Evolutionary conservation across 495 filamentous ascomycete genomes (phyloP).

Genomic region (Lentithecium fluviatile): DNA sequence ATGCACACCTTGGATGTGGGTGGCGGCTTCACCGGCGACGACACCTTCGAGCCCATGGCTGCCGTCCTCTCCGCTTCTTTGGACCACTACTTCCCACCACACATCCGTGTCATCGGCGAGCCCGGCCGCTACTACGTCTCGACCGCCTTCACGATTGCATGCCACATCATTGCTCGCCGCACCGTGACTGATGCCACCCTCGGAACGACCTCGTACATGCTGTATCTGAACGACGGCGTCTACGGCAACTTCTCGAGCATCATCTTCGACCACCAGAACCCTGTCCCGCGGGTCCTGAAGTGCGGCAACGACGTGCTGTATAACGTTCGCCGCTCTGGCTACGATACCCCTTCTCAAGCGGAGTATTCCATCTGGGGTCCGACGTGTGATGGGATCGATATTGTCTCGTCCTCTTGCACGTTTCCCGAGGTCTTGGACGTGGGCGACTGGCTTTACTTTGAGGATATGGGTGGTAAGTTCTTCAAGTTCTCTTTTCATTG

Average conservation of each 20-base stretch:
- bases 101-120: conserved; percentile 89
- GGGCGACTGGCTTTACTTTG: conserved; percentile 97
- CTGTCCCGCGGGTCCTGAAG: conserved; percentile 75
- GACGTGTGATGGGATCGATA: conserved; percentile 96
- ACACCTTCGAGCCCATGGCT: conserved; percentile 90
- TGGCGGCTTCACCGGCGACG: conserved; percentile 84
- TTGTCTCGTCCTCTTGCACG: conserved; percentile 72
- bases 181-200: conserved; percentile 65
- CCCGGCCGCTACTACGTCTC: conserved; percentile 94
- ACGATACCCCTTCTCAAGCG: conserved; percentile 39
- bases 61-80: conserved; percentile 73
- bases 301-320: conserved; percentile 52
- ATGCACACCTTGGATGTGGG: conserved; percentile 91
- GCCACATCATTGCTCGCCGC: conserved; percentile 93
- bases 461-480: conserved; percentile 75
- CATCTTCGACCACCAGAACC: conserved; percentile 98
- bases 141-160: conserved; percentile 87
- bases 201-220: conserved; percentile 74
- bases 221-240: conserved; percentile 94
- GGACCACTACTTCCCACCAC: conserved; percentile 80
- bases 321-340: conserved; percentile 34
- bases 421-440: conserved; percentile 75
- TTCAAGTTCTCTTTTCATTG: neutral
- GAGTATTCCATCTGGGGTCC: conserved; percentile 97
- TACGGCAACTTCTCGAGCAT: conserved; percentile 99